Evolutionary conservation across 2,329 filamentous ascomycete genomes (phyloP).

Genomic region (Nothopassalora personata): DNA sequence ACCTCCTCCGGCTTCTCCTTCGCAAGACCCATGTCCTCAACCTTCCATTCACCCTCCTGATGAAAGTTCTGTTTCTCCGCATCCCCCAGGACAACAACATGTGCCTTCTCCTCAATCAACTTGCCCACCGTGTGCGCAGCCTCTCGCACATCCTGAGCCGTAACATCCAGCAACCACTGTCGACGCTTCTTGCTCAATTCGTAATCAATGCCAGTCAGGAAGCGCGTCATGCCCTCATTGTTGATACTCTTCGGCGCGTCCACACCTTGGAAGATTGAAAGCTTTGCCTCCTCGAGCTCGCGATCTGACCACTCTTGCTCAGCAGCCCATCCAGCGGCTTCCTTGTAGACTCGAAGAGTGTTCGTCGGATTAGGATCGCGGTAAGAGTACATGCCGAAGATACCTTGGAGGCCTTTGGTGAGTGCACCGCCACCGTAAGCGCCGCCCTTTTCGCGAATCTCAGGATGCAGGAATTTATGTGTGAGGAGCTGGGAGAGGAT

Average conservation of each 20-base stretch:
- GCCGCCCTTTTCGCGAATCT: slow-evolving; percentile 95
- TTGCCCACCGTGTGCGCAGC: slow-evolving; percentile 76
- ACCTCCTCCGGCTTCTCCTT: background rate
- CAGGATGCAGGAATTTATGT: slow-evolving; percentile 93
- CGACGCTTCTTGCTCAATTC: slow-evolving; percentile 83
- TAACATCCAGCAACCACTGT: slow-evolving; percentile 81
- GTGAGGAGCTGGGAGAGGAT: slow-evolving; percentile 88
- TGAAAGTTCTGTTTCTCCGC: slow-evolving; percentile 70
- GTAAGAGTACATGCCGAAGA: slow-evolving; percentile 96
- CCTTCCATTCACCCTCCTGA: slow-evolving; percentile 57
- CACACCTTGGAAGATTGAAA: slow-evolving; percentile 85
- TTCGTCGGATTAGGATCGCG: slow-evolving; percentile 92
- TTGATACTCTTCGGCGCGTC: slow-evolving; percentile 86
- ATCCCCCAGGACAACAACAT: slow-evolving; percentile 66
- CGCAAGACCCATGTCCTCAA: slow-evolving; percentile 59
- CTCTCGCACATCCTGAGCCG: slow-evolving; percentile 68
- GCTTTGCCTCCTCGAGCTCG: slow-evolving; percentile 92
- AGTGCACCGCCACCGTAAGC: slow-evolving; percentile 92
- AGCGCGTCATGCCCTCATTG: slow-evolving; percentile 78
- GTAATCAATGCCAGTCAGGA: slow-evolving; percentile 77
- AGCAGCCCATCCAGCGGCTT: slow-evolving; percentile 75
- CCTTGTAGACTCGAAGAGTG: slow-evolving; percentile 76
- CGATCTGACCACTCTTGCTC: slow-evolving; percentile 75
- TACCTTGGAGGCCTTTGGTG: slow-evolving; percentile 68
- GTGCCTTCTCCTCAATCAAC: slow-evolving; percentile 51